Evolutionary conservation across 306 rosid genomes (phyloP), one percentile per base, ranked within the genome.

Genomic region (Trifolium subterraneum): DNA sequence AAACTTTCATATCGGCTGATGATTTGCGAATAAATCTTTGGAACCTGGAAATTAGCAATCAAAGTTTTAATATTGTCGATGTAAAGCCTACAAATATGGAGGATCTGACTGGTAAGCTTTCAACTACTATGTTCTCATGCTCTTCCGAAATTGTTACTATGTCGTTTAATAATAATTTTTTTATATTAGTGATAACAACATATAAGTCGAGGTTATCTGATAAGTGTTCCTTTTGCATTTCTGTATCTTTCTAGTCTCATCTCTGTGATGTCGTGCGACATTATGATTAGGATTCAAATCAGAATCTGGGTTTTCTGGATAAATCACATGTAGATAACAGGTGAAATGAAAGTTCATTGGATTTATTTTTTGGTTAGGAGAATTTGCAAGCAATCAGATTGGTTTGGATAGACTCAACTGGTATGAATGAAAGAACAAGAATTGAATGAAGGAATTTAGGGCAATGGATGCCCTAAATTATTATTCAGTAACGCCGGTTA

Each of bases 21-120:
- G 99, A 94, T 85, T 86, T 94, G 74, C 92, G 99, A 78, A 92
- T 94, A 86, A 94, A 94, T 86, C 98, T 94, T 73, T 94, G 99
- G 99, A 92, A 94, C 79, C 79, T 94, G 84, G 99, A 94, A 85
- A 94, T 94, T 83, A 90, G 99, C 88, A 90, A 79, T 79, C 99
- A 94, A 84, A 94, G 99, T 79, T 94, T 94, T 81, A 94, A 94
- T 82, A 94, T 94, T 81, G 97, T 94, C 64, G 99, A 94, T 86
- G 96, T 94, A 73, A 93, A 94, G 89, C 99, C 99, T 73, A 81
- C 99, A 70, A 94, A 94, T 84, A 94, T 94, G 99, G 99, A 94
- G 87, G 99, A 94, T 87, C 81, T 94, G 80, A 92, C 99, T 6
- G 98, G 99, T 94, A 87, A 86, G 90, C 71, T 83, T 73, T 67